phyloP scores from a whole-genome alignment of 2,329 filamentous ascomycete species.

The Hansfordia pulvinata region DNA sequence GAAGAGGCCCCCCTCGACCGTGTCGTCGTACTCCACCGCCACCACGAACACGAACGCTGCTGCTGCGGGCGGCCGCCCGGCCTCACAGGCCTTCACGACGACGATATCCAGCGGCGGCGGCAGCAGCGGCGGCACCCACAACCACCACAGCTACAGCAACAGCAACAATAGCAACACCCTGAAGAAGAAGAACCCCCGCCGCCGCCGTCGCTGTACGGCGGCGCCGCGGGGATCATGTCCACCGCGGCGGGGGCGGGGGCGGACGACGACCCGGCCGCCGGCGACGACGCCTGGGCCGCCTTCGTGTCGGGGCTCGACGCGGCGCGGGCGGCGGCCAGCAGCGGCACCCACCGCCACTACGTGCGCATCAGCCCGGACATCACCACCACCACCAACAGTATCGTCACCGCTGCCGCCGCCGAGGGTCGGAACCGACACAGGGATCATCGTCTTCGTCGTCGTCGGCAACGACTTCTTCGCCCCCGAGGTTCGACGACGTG shows the following conservation, averaged over 20 bases:
- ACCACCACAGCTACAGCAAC: slow-evolving; percentile 8
- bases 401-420: too few relatives aligned
- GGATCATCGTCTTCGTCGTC: too few relatives aligned
- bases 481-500: slow-evolving; percentile 17
- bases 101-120: slow-evolving; percentile 6
- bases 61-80: slow-evolving; percentile 4
- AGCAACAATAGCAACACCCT: slow-evolving; percentile 13
- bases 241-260: slow-evolving; percentile 12
- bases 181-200: slow-evolving; percentile 14
- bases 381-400: too few relatives aligned
- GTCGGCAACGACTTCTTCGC: too few relatives aligned
- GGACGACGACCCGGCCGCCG: slow-evolving; percentile 9
- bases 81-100: slow-evolving; percentile 9
- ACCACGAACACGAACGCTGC: slow-evolving; percentile 8
- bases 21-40: too few relatives aligned
- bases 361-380: slow-evolving; percentile 17
- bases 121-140: slow-evolving; percentile 16
- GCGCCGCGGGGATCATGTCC: slow-evolving; percentile 15
- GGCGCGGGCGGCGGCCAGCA: slow-evolving; percentile 7
- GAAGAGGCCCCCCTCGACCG: too few relatives aligned
- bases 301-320: slow-evolving; percentile 10
- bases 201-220: slow-evolving; percentile 15
- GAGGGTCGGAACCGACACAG: too few relatives aligned
- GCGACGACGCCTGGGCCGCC: slow-evolving; percentile 11
- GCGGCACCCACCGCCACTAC: slow-evolving; percentile 9